Evolutionary conservation across 352 stramenopile genomes (phyloP).

Genomic region (Phytophthora capsici): DNA sequence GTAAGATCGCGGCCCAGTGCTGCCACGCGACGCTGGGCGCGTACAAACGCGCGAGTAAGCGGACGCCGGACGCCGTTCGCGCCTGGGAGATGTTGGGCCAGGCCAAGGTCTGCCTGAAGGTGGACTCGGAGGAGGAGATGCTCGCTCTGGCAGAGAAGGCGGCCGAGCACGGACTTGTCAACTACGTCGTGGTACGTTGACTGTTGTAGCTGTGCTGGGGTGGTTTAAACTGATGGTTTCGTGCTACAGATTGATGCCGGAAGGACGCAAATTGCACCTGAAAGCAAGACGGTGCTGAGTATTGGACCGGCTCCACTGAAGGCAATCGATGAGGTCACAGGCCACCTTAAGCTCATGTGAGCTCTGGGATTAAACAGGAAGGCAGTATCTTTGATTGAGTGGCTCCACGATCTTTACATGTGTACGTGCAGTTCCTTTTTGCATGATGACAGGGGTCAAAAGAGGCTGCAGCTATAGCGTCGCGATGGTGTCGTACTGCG

Average conservation of each 20-base stretch:
- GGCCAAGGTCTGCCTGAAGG: slow-evolving; percentile 87
- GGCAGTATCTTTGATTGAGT: not conserved
- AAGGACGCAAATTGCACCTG: slow-evolving; percentile 84
- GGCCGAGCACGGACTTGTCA: slow-evolving; percentile 63
- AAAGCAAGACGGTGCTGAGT: slow-evolving; percentile 85
- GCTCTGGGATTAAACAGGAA: not conserved
- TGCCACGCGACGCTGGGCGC: slow-evolving; percentile 93
- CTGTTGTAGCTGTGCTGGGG: not conserved
- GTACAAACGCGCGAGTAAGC: slow-evolving; percentile 93
- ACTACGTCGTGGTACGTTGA: slow-evolving; percentile 81
- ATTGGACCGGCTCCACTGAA: slow-evolving; percentile 79
- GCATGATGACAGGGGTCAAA: slow-evolving; percentile 15
- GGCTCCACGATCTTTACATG: not conserved
- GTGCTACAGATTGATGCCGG: slow-evolving; percentile 69
- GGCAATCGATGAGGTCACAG: slow-evolving; percentile 74
- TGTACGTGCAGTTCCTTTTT: slow-evolving; percentile 1
- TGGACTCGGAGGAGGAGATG: slow-evolving; percentile 87
- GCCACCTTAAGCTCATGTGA: slow-evolving; percentile 90
- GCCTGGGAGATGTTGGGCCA: slow-evolving; percentile 87
- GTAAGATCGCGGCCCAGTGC: slow-evolving; percentile 88
- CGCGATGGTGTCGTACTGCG: slow-evolving; percentile 54
- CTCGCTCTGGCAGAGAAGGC: slow-evolving; percentile 70
- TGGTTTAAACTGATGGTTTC: slow-evolving; percentile 11
- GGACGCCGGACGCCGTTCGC: slow-evolving; percentile 68
- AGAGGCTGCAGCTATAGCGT: slow-evolving; percentile 46